Evolutionary conservation across 495 filamentous ascomycete genomes (phyloP), one percentile per base, ranked within the genome.

Genomic region (Aspergillus conjunctus): DNA sequence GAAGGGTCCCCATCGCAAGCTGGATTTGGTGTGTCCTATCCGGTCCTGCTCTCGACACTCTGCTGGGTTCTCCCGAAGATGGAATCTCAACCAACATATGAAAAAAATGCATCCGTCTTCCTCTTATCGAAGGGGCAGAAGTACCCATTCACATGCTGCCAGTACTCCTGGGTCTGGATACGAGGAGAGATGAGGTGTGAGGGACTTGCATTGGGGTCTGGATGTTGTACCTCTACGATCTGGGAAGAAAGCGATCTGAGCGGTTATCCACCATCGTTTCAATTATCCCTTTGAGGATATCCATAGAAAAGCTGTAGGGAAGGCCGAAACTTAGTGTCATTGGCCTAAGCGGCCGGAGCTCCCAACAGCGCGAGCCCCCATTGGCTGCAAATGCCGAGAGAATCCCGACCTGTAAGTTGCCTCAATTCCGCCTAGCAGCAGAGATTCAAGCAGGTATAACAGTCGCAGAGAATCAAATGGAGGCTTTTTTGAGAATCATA

Each of bases 41-140:
- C 61, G 33, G 37, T 54, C 14, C 0, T 79, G 76, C 54, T 31
- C 22, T 12, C 70, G 73, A 48, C 71, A 75, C 56, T 46, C 21
- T 7, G 57, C 74, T 31, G 73, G 73, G 0, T 79, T 79, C 46
- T 71, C 75, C 2, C 72, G 76, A 14, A 58, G 32, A 15, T 77
- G 75, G 75, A 77, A 79, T 66, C 66, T 79, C 26, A 77, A 73
- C 51, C 64, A 69, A 18, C 76, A 79, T 61, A 55, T 79, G 58
- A 69, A 71, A 41, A 62, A 65, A 3, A 63, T 70, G 43, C 76
- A 78, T 63, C 71, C 69, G 77, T 63, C 71, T 68, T 7, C 46
- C 56, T 68, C 72, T 57, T 54, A 32, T 31, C 49, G 41, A 0
- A 43, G 33, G 34, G 41, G 41, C 17, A 51, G 17, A 11, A 43